phyloP scores from a whole-genome alignment of 192 early-diverging fungal species.

The Rhizophagus sp. region DNA sequence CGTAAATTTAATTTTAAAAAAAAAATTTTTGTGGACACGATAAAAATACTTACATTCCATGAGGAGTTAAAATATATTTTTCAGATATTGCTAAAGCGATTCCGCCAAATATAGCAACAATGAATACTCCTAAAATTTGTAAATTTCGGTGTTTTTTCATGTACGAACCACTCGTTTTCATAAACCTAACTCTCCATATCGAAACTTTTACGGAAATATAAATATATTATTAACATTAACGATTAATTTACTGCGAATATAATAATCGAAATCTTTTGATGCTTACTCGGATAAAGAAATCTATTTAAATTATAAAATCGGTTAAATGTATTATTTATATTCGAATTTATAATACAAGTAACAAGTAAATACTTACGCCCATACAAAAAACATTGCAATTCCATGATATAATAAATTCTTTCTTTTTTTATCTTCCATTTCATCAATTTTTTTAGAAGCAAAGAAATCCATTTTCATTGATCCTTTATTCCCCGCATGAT shows the following conservation, averaged over 20 bases:
- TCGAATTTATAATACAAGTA: background rate
- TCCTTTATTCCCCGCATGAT: background rate
- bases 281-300: constrained; percentile 17
- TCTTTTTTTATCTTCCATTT: background rate
- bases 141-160: constrained; percentile 25
- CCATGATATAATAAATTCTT: constrained; percentile 4
- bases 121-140: constrained; percentile 23
- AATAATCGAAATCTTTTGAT: background rate
- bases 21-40: background rate
- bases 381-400: constrained; percentile 27
- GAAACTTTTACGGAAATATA: background rate
- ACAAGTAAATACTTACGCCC: constrained; percentile 11
- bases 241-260: too few relatives aligned
- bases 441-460: background rate
- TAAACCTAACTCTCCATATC: constrained; percentile 21
- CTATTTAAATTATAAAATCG: background rate
- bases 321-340: too few relatives aligned
- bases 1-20: background rate
- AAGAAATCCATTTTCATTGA: constrained; percentile 20
- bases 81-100: constrained; percentile 15
- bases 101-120: constrained; percentile 22
- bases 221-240: background rate
- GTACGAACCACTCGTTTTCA: constrained; percentile 7
- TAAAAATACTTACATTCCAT: constrained; percentile 5
- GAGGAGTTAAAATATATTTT: background rate